Evolutionary conservation across 2,329 filamentous ascomycete species (phyloP).

Genomic region (Escovopsis weberi): DNA sequence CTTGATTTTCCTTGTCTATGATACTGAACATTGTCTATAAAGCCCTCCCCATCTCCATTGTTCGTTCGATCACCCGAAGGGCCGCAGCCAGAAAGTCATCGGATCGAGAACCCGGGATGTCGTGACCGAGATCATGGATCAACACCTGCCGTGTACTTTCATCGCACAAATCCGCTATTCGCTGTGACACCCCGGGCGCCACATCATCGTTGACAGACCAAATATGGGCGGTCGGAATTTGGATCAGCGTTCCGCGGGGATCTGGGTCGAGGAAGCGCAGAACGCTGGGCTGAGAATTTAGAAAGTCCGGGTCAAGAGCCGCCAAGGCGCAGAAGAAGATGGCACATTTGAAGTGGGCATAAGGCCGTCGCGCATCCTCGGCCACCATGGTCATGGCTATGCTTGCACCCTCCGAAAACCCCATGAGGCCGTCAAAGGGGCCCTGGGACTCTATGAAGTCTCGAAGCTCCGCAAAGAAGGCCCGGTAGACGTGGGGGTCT

Average conservation of each 20-base stretch:
- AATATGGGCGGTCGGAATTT: conserved; percentile 12
- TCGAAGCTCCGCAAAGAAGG: neutral
- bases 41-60: neutral
- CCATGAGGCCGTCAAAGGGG: conserved; percentile 2
- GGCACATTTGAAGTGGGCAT: conserved; percentile 13
- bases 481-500: neutral
- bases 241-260: conserved; percentile 11
- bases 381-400: conserved; percentile 18
- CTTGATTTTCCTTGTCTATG: too few relatives aligned
- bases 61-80: neutral
- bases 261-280: conserved; percentile 12
- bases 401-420: conserved; percentile 6
- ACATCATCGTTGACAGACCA: neutral
- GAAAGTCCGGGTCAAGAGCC: conserved; percentile 14
- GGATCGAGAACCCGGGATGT: neutral
- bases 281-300: conserved; percentile 7
- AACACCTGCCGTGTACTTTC: neutral
- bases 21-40: neutral
- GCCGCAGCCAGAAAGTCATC: neutral
- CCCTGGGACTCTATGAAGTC: conserved; percentile 1
- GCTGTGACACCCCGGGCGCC: neutral
- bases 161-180: neutral
- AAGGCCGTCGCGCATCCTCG: conserved; percentile 13
- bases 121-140: neutral
- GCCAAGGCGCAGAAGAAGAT: conserved; percentile 17